These are phyloP conservation scores for Entomortierella beljakovae DNA, from an alignment of 192 early-diverging fungal genomes.

Conservation along the genomic window DNA sequence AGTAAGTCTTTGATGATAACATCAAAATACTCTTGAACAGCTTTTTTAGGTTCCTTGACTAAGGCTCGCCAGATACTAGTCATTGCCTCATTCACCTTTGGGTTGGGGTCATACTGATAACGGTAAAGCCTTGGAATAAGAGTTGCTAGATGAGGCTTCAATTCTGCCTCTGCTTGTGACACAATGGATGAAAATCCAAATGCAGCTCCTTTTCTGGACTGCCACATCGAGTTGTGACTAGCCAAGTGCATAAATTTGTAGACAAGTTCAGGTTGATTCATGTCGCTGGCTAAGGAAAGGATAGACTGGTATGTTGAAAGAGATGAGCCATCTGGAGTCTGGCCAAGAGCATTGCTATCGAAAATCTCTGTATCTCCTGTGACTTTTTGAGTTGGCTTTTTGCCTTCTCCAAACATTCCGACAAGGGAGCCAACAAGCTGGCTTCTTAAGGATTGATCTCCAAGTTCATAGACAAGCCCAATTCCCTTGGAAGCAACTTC, in stretches of 20 bases:
- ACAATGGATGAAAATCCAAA: constrained; percentile 90
- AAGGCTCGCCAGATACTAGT: constrained; percentile 88
- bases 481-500: constrained; percentile 91
- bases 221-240: constrained; percentile 92
- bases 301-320: constrained; percentile 84
- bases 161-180: constrained; percentile 79
- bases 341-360: constrained; percentile 72
- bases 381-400: constrained; percentile 57
- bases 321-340: constrained; percentile 78
- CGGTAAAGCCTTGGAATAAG: constrained; percentile 89
- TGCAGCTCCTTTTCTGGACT: constrained; percentile 87
- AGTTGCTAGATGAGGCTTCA: constrained; percentile 81
- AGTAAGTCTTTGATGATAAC: constrained; percentile 87
- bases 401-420: constrained; percentile 81
- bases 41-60: constrained; percentile 76
- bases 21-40: constrained; percentile 80
- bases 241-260: constrained; percentile 96
- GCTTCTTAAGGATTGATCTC: constrained; percentile 73
- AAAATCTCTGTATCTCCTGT: constrained; percentile 81
- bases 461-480: constrained; percentile 84
- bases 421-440: constrained; percentile 80
- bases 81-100: constrained; percentile 89
- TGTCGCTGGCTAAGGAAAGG: constrained; percentile 89
- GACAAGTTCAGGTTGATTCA: constrained; percentile 94
- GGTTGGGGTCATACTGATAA: constrained; percentile 92